Evolutionary conservation across 805 yeast species (phyloP), one percentile per base, ranked within the genome.

Genomic region (Starmerella apis): DNA sequence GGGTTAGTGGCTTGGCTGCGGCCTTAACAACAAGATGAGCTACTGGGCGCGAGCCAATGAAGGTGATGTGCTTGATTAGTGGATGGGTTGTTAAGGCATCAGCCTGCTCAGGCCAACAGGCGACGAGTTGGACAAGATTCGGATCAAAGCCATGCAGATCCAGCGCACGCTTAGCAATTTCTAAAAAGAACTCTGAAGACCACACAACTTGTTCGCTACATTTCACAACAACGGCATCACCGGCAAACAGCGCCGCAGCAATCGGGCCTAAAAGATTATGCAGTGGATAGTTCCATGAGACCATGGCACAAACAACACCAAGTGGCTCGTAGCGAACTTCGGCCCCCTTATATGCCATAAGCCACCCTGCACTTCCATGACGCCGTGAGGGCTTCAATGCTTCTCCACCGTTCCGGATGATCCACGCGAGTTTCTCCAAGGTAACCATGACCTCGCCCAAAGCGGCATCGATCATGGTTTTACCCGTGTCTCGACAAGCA

Each of bases 221-320:
- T 65, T 92, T 92, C 48, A 92, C 79, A 9, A 92, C 81, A 41
- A 87, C 80, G 6, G 88, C 87, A 62, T 92, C 90, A 4, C 98
- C 99, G 4, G 95, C 79, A 63, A 88, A 86, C 23, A 92, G 65
- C 1, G 90, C 78, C 2, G 97, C 94, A 50, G 88, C 79, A 1
- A 92, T 73, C 1, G 98, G 98, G 2, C 96, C 96, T 73, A 92
- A 68, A 46, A 88, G 69, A 65, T 92, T 92, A 65, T 92, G 98
- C 66, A 92, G 81, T 0, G 99, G 98, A 64, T 92, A 92, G 63
- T 92, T 92, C 99, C 99, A 92, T 3, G 95, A 85, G 1, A 92
- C 86, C 53, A 92, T 71, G 0, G 97, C 94, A 7, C 94, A 76
- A 23, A 90, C 90, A 11, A 83, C 86, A 6, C 92, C 92, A 49